Evolutionary conservation across 2,329 filamentous ascomycete species (phyloP), one percentile per base, ranked within the genome.

Genomic region (Penicillium crustosum): DNA sequence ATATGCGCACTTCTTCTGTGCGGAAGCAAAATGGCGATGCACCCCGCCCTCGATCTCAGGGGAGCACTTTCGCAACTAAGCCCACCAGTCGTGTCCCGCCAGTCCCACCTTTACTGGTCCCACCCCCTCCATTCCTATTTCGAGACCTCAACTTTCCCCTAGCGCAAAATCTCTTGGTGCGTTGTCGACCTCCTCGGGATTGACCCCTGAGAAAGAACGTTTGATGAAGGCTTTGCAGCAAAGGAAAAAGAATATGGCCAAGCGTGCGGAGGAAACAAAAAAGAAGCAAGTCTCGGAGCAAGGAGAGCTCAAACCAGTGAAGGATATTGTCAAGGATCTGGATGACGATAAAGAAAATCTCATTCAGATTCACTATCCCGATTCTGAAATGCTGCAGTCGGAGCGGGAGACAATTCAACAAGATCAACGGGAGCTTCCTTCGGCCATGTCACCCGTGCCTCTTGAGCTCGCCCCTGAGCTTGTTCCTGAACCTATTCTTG

Each of bases 181-280:
- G 65, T 61, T 76, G 61, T 70, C 69, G 68, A 79, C 74, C 67
- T 81, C 65, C 1, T 67, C 73, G 12, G 77, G 79, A n/a, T 89
- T 95, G 68, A 91, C 91, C 1, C 90, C 91, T 0, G 94, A 99
- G 74, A 97, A 95, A 78, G 86, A 90, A 60, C 84, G 94, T 54
- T 80, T 99, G 61, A 93, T 96, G 90, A 97, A 95, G 78, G 94
- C 94, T 8, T 83, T 97, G 77, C 90, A 97, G 74, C 76, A 97
- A 65, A 85, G 93, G 52, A 94, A 95, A 75, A 91, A 89, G 76
- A 92, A 91, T 73, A 86, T 88, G 71, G 73, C 70, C 38, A 75
- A 72, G 58, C 70, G 71, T 35, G 73, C 71, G 10, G 65, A 66
- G 43, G 61, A 71, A 53, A 66, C 61, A 21, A 71, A 70, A 55